Percentiles rank a stretch among this genome's conserved stretches.
phyloP scores from a whole-genome alignment of 2,329 filamentous ascomycete species.

The Sclerotinia trifoliorum region DNA sequence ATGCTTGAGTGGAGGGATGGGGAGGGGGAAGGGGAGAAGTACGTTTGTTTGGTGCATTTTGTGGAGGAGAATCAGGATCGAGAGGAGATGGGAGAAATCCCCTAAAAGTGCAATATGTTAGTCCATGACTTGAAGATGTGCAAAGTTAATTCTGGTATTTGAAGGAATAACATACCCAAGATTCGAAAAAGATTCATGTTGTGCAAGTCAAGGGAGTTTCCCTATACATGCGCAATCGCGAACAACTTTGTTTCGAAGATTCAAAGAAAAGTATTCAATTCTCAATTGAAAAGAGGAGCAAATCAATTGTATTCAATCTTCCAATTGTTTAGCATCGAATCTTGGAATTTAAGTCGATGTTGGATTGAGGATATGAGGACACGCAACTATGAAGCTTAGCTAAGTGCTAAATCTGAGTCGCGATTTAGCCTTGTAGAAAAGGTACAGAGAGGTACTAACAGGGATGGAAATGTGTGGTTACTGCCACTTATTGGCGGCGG shows the following conservation, averaged over 20 bases:
- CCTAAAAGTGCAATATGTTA: constrained; percentile 49
- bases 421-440: constrained; percentile 17
- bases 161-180: constrained; percentile 49
- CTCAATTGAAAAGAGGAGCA: neutral
- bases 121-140: neutral
- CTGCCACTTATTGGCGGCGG: neutral
- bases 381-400: constrained; percentile 34
- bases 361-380: constrained; percentile 30
- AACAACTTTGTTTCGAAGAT: neutral
- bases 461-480: constrained; percentile 8
- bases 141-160: neutral
- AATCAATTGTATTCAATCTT: constrained; percentile 4
- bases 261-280: constrained; percentile 12
- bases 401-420: constrained; percentile 20
- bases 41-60: constrained; percentile 96
- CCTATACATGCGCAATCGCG: constrained; percentile 18
- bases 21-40: constrained; percentile 40
- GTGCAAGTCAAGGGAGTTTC: constrained; percentile 29
- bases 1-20: constrained; percentile 18
- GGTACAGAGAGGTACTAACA: constrained; percentile 12
- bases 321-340: neutral
- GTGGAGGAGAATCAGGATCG: constrained; percentile 90
- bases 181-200: constrained; percentile 71
- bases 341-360: neutral
- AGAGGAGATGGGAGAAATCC: constrained; percentile 93